A percentile compares a stretch with the other conserved stretches of the same genome.
Evolutionary conservation across 805 yeast species (phyloP).

Genomic region (Wickerhamiella cacticola): DNA sequence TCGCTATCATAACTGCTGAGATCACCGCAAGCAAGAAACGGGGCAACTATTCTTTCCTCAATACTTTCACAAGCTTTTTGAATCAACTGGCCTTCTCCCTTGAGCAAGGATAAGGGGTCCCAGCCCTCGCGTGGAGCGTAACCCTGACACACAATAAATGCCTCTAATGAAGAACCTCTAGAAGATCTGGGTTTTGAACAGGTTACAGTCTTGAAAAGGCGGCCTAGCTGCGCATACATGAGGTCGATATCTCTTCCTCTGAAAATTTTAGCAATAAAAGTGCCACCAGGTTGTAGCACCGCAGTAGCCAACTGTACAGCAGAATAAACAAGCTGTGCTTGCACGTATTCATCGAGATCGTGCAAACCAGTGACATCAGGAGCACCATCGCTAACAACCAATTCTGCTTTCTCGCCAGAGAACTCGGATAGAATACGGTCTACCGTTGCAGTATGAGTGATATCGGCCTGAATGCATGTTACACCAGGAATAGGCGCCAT

Average conservation of each 20-base stretch:
- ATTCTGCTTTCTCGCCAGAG: slow-evolving; percentile 88
- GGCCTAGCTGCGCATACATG: slow-evolving; percentile 82
- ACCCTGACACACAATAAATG: slow-evolving; percentile 85
- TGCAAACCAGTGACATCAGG: slow-evolving; percentile 98
- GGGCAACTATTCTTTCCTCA: slow-evolving; percentile 69
- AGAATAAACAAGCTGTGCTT: slow-evolving; percentile 82
- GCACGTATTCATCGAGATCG: slow-evolving; percentile 92
- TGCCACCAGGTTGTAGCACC: slow-evolving; percentile 76
- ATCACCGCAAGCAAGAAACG: slow-evolving; percentile 94
- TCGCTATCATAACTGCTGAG: slow-evolving; percentile 81
- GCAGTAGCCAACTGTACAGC: slow-evolving; percentile 89
- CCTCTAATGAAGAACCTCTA: slow-evolving; percentile 86
- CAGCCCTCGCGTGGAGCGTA: slow-evolving; percentile 76
- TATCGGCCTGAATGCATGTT: slow-evolving; percentile 85
- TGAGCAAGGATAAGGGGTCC: slow-evolving; percentile 41
- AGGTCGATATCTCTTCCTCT: slow-evolving; percentile 93
- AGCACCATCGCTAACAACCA: slow-evolving; percentile 95
- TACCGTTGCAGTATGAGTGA: slow-evolving; percentile 88
- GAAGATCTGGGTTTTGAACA: slow-evolving; percentile 97
- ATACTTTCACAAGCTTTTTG: slow-evolving; percentile 11
- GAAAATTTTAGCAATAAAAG: slow-evolving; percentile 91
- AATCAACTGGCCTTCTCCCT: slow-evolving; percentile 34
- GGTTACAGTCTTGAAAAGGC: slow-evolving; percentile 69
- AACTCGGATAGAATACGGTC: slow-evolving; percentile 62
- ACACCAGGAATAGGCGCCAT: slow-evolving; percentile 95